These are phyloP conservation scores for Paratinospora sagittata DNA, from an alignment of 164 flowering plant species.

Conservation along the genomic window DNA sequence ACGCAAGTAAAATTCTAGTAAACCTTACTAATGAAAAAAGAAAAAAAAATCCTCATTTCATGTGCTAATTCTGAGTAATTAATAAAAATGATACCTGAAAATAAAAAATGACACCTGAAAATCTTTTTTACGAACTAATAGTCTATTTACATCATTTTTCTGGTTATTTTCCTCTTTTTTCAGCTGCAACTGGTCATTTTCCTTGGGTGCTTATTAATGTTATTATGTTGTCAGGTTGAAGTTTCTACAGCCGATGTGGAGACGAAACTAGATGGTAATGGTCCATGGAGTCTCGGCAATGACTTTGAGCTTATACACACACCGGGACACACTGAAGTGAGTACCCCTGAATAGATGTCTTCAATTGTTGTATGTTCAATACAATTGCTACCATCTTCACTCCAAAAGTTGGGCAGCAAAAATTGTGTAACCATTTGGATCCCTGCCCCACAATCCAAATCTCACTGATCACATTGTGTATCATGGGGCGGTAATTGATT, in stretches of 20 bases:
- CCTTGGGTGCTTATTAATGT: neutral
- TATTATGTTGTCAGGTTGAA: constrained; percentile 29
- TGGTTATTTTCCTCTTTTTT: too few relatives aligned
- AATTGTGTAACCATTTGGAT: neutral
- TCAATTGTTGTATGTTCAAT: neutral
- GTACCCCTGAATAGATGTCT: constrained; percentile 7
- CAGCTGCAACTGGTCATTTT: too few relatives aligned
- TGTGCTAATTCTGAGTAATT: too few relatives aligned
- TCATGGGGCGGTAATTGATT: neutral
- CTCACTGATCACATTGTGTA: neutral
- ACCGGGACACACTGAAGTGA: constrained; percentile 56
- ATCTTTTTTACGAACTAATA: too few relatives aligned
- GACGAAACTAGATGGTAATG: constrained; percentile 43
- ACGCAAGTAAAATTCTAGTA: too few relatives aligned
- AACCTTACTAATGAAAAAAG: too few relatives aligned
- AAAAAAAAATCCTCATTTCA: too few relatives aligned
- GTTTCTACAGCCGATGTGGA: constrained; percentile 38
- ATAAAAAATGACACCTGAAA: too few relatives aligned
- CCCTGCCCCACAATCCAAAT: neutral
- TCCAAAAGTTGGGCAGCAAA: neutral
- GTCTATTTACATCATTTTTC: too few relatives aligned
- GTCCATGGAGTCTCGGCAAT: constrained; percentile 47
- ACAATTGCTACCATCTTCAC: too few relatives aligned
- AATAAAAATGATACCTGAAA: too few relatives aligned
- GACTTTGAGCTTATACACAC: constrained; percentile 45